phyloP scores from a whole-genome alignment of 1,139 yeast genomes.

The Candida sp. region DNA sequence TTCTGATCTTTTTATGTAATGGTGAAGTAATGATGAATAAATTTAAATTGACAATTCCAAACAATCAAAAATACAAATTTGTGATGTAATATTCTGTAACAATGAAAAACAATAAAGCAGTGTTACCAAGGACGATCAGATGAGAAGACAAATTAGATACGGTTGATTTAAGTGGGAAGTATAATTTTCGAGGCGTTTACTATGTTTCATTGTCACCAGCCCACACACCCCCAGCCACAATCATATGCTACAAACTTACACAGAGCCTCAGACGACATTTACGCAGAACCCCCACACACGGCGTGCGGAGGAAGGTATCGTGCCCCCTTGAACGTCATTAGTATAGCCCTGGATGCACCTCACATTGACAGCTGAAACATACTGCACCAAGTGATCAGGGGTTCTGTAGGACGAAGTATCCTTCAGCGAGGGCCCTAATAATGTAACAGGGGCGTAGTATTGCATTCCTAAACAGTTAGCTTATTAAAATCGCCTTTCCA shows the following conservation, averaged over 20 bases:
- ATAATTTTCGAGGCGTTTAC: not conserved
- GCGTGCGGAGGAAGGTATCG: too few species aligned
- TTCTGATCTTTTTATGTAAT: not conserved
- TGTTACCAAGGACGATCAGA: not conserved
- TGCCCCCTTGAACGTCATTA: too few species aligned
- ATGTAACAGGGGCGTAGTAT: too few species aligned
- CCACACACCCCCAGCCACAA: not conserved
- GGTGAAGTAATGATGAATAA: conserved; percentile 1
- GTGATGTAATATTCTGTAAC: not conserved
- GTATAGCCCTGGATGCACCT: not conserved
- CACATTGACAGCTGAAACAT: not conserved
- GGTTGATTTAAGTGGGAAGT: not conserved
- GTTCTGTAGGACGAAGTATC: not conserved
- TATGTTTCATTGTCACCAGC: not conserved
- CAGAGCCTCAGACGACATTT: too few species aligned
- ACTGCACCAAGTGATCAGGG: not conserved
- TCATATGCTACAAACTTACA: not conserved
- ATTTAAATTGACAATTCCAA: not conserved
- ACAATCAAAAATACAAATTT: not conserved
- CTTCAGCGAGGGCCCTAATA: too few species aligned
- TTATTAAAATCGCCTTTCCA: too few species aligned
- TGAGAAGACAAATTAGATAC: not conserved
- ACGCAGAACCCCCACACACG: too few species aligned
- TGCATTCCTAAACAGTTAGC: too few species aligned
- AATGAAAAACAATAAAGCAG: not conserved